Evolutionary conservation across 805 yeast genomes (phyloP), one percentile per base, ranked within the genome.

Genomic region (Schwanniomyces yamadae): DNA sequence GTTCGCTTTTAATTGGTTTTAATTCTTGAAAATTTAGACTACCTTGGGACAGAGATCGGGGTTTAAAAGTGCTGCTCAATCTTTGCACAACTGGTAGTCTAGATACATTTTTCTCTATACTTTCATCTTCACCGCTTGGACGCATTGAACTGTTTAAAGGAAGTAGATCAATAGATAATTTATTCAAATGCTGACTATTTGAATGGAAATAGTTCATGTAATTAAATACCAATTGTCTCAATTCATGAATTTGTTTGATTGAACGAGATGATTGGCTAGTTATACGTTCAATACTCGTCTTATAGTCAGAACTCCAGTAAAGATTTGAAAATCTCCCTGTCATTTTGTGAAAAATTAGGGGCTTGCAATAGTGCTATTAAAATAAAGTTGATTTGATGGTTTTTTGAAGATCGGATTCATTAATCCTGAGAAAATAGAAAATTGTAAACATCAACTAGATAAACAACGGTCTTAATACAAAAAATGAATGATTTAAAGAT

Each of bases 251-350:
- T 48, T 68, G 74, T 21, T 49, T 45, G 19, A 67, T 42, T 5
- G 72, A 64, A 18, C 54, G 48, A 8, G 42, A 37, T 28, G 61
- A 54, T 44, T 66, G 72, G 6, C 39, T 35, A 11, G 52, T 44
- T 15, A 69, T 44, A 26, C 41, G 46, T 23, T 58, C 62, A 13
- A 68, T 57, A 4, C 72, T 69, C 4, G 66, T 44, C 22, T 48
- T 50, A 34, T 62, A 65, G 50, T 69, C 74, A 1, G 71, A 44
- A 3, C 71, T 59, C 72, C 73, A 69, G 50, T 61, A 69, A 25
- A 50, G 20, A 42, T 68, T 66, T 34, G 69, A 56, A 42, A 61
- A 66, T 29, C 23, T 41, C 6, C 25, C 38, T 11, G 23, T 33
- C 42, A 38, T 38, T 31, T 18, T 31, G 14, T 7, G 20, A 12